Evolutionary conservation across 192 early-diverging fungal species (phyloP).

Genomic region (Podila verticillata): DNA sequence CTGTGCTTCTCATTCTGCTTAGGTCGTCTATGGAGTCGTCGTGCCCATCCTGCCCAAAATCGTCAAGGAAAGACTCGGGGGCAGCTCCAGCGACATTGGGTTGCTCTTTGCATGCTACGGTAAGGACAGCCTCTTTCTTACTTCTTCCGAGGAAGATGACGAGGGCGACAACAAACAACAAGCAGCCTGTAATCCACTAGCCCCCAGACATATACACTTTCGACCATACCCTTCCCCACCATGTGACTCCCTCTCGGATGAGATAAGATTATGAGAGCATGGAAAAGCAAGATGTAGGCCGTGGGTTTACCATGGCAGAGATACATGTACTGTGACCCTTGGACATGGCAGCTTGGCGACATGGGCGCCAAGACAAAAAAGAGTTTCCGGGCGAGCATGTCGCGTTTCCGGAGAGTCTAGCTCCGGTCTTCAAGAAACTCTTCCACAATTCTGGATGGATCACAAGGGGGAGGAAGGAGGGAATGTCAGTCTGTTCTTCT

Average conservation of each 20-base stretch:
- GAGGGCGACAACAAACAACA: background rate
- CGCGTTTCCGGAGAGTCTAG: no score
- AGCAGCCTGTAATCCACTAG: no score
- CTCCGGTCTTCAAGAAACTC: no score
- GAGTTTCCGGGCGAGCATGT: no score
- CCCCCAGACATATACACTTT: no score
- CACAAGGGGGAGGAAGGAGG: no score
- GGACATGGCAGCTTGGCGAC: no score
- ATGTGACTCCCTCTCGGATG: background rate
- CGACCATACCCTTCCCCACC: no score
- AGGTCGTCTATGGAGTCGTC: conserved; percentile 76
- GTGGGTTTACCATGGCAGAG: conserved; percentile 1
- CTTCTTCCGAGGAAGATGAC: background rate
- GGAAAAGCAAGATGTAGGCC: background rate
- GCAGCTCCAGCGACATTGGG: conserved; percentile 66
- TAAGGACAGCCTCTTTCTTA: conserved; percentile 24
- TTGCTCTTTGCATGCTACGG: conserved; percentile 79
- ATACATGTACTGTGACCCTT: background rate
- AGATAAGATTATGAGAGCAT: background rate
- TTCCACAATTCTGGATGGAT: no score
- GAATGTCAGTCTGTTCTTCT: no score
- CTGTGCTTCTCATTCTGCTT: conserved; percentile 35
- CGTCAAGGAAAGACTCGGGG: conserved; percentile 65
- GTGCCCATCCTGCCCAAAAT: conserved; percentile 77
- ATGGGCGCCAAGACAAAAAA: no score